Conservation (phyloP, 2,329 filamentous ascomycete species). For the Sphaerulina vaccinii region DNA sequence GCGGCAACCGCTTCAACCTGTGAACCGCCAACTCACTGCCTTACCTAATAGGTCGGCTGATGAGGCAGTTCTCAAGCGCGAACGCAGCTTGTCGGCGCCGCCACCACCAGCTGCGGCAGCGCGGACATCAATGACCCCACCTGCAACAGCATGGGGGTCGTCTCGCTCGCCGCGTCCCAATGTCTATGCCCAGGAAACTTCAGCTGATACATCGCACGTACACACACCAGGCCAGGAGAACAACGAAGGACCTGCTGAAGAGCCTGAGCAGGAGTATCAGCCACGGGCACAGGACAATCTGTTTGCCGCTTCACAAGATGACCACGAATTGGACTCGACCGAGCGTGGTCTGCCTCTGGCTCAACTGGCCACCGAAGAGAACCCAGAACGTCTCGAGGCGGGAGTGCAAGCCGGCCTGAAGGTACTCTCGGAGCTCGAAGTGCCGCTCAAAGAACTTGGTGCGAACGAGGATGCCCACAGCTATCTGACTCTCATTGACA, state of each 20-base stretch:
- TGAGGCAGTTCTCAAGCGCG: conserved; percentile 1
- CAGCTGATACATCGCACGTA: background rate
- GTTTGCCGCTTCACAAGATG: conserved; percentile 17
- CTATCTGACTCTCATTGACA: conserved; percentile 46
- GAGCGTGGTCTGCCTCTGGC: conserved; percentile 31
- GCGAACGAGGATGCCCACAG: conserved; percentile 36
- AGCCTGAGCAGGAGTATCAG: conserved; percentile 14
- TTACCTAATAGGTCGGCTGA: conserved; percentile 1
- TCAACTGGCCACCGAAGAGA: conserved; percentile 35
- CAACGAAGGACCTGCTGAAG: background rate
- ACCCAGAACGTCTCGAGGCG: conserved; percentile 41
- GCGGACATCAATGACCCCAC: background rate
- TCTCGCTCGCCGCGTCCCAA: background rate
- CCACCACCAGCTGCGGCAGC: background rate
- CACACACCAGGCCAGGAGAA: background rate
- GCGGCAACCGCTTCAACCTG: conserved; percentile 22
- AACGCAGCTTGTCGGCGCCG: background rate
- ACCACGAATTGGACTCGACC: background rate
- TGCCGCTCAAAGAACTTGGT: conserved; percentile 32
- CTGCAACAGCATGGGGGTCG: background rate
- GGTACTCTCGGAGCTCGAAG: conserved; percentile 39
- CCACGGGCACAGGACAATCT: conserved; percentile 19
- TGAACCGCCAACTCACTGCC: conserved; percentile 16
- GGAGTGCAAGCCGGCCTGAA: conserved; percentile 41
- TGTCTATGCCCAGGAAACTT: no score